Percentiles rank a stretch among this genome's conserved stretches.
Conservation (phyloP, 2,329 filamentous ascomycete species). For the Neopestalotiopsis clavispora region DNA sequence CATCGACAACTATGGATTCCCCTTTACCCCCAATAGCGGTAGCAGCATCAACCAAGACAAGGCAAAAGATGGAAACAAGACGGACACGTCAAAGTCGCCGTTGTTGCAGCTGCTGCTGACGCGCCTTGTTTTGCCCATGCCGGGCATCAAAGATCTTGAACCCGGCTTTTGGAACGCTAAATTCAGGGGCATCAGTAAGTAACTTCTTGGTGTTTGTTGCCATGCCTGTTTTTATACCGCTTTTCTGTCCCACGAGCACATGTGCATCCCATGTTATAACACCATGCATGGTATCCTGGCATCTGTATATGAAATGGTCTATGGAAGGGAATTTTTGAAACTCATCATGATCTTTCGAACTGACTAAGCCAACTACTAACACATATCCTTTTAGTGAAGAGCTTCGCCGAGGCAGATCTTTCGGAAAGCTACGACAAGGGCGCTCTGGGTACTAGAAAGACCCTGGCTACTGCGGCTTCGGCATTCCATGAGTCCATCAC, state of each 20-base stretch:
- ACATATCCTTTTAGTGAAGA: slow-evolving; percentile 42
- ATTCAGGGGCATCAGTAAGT: slow-evolving; percentile 54
- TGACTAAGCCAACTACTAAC: no score
- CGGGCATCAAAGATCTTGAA: slow-evolving; percentile 67
- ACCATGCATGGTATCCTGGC: no score
- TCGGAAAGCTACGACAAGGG: slow-evolving; percentile 86
- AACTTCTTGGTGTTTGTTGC: no score
- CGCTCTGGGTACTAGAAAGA: slow-evolving; percentile 74
- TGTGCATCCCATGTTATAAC: no score
- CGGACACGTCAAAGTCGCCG: slow-evolving; percentile 44
- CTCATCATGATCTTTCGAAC: no score
- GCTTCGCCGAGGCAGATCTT: slow-evolving; percentile 70
- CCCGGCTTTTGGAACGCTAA: slow-evolving; percentile 69
- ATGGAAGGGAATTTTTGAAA: no score
- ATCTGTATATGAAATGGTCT: no score
- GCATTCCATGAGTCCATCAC: slow-evolving; percentile 72
- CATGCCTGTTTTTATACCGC: no score
- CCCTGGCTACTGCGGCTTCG: slow-evolving; percentile 73
- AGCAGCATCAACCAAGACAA: slow-evolving; percentile 20
- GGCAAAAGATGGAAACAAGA: slow-evolving; percentile 29
- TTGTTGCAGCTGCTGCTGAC: slow-evolving; percentile 72
- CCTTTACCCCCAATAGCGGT: slow-evolving; percentile 54
- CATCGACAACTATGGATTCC: slow-evolving; percentile 72
- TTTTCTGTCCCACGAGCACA: no score
- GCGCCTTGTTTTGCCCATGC: slow-evolving; percentile 67